Evolutionary conservation across 495 filamentous ascomycete genomes (phyloP).

Genomic region (Parathielavia appendiculata): DNA sequence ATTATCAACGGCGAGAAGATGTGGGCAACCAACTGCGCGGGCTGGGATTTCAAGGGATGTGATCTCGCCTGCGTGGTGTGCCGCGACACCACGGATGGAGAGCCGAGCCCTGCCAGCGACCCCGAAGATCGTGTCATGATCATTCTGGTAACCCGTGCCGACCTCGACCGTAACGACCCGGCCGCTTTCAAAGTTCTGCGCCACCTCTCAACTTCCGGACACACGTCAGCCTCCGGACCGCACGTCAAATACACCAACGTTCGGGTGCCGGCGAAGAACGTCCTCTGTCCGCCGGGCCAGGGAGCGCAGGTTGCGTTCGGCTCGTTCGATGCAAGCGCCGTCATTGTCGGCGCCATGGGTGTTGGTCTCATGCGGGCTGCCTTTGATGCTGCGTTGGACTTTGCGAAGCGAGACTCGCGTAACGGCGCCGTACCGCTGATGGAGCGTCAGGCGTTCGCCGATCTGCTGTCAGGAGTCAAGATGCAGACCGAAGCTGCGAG

Average conservation of each 20-base stretch:
- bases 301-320: conserved; percentile 36
- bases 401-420: conserved; percentile 42
- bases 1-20: conserved; percentile 54
- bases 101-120: conserved; percentile 20
- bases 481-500: conserved; percentile 50
- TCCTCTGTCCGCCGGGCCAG: conserved; percentile 41
- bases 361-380: conserved; percentile 50
- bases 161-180: conserved; percentile 38
- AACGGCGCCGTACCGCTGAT: conserved; percentile 42
- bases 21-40: conserved; percentile 52
- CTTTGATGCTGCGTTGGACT: conserved; percentile 48
- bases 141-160: conserved; percentile 44
- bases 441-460: conserved; percentile 46
- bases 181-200: conserved; percentile 40
- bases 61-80: conserved; percentile 52
- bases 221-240: conserved; percentile 43
- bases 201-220: conserved; percentile 41
- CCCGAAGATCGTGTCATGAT: conserved; percentile 43
- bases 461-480: conserved; percentile 49
- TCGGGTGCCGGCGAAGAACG: conserved; percentile 42
- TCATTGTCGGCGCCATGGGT: conserved; percentile 50
- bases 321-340: conserved; percentile 43
- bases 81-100: conserved; percentile 34
- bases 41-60: conserved; percentile 50
- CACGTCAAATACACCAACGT: conserved; percentile 46